Conservation (phyloP, 129 eudicot genomes). For the Pseudognaphalium luteoalbum region DNA sequence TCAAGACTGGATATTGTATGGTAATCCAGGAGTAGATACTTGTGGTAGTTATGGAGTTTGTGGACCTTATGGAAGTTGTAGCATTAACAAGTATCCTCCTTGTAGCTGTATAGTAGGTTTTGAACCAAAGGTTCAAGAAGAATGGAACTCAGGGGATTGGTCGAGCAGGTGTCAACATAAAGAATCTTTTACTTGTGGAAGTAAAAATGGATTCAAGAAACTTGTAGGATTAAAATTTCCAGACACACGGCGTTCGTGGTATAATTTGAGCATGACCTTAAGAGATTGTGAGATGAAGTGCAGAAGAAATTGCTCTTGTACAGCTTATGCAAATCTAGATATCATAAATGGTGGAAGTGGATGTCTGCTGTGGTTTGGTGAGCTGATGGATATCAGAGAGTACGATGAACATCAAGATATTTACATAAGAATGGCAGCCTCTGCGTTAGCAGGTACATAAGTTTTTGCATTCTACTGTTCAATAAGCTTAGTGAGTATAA, state of each 20-base stretch:
- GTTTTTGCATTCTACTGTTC: too few relatives aligned
- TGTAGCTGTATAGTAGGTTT: slow-evolving; percentile 31
- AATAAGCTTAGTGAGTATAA: too few relatives aligned
- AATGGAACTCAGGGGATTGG: slow-evolving; percentile 28
- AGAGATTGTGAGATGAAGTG: slow-evolving; percentile 24
- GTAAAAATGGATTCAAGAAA: slow-evolving; percentile 1
- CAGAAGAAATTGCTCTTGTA: slow-evolving; percentile 32
- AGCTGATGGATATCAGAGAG: slow-evolving; percentile 24
- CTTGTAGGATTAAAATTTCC: slow-evolving; percentile 25
- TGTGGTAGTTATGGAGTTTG: slow-evolving; percentile 31
- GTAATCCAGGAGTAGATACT: background rate
- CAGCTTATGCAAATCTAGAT: background rate
- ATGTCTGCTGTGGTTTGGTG: slow-evolving; percentile 31
- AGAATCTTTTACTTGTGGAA: slow-evolving; percentile 19
- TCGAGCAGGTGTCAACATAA: slow-evolving; percentile 27
- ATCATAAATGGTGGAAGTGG: slow-evolving; percentile 27
- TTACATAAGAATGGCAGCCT: slow-evolving; percentile 26
- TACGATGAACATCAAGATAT: slow-evolving; percentile 16
- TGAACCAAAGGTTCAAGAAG: slow-evolving; percentile 11
- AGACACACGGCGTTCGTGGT: slow-evolving; percentile 21
- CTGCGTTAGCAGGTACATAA: slow-evolving; percentile 36
- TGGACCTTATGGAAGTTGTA: slow-evolving; percentile 35
- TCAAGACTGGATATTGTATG: background rate
- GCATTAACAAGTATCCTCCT: slow-evolving; percentile 15
- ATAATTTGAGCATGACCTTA: slow-evolving; percentile 26